Base-by-base conservation (phyloP, 1,284 basidiomycete genomes). In the Taiwanofungus camphoratus region DNA sequence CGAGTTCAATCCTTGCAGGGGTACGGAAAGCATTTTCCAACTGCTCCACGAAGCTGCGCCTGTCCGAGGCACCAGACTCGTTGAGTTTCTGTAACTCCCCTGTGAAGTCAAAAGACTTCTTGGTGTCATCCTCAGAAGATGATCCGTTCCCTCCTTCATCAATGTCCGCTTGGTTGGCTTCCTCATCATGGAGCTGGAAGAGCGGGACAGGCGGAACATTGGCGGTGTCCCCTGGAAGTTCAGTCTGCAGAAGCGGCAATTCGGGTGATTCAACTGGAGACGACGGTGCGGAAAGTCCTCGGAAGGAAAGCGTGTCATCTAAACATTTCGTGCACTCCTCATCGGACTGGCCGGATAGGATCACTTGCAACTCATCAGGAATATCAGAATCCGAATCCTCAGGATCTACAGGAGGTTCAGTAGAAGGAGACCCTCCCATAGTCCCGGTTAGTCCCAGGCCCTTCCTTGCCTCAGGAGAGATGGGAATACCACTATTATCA, bases 101-200 rank as follows among this genome's bases (percentile, higher is more conserved):
- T 0, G 89, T 92, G 55, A 92, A 93, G 59, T 93, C 89, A 51
- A 92, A 93, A 1, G 83, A 86, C 53, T 76, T 79, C 62, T 82
- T 83, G 0, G 85, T 87, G 46, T 80, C 75, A 39, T 81, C 77
- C 11, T 68, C 69, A n/a, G n/a, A n/a, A 21, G 60, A 67, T 4
- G 45, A 41, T 16, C 49, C 52, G 13, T 35, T 40, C 13, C 47
- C 41, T 37, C 63, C 60, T 15, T 72, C 76, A 38, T 79, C 76
- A 8, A 70, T 53, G 29, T 76, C 73, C 1, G 58, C 63, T 7
- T 68, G 65, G 34, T 70, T 64, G 2, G 66, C 70, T 7, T 74
- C 66, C 2, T 69, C 70, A 36, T 73, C 69, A 31, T 69, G 58
- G 13, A 75, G 51, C 13, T 65, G n/a, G n/a, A n/a, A n/a, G n/a